Evolutionary conservation across 768 basidiomycete species (phyloP), one percentile per base, ranked within the genome.

Genomic region (Xerocomellus dryophilus): DNA sequence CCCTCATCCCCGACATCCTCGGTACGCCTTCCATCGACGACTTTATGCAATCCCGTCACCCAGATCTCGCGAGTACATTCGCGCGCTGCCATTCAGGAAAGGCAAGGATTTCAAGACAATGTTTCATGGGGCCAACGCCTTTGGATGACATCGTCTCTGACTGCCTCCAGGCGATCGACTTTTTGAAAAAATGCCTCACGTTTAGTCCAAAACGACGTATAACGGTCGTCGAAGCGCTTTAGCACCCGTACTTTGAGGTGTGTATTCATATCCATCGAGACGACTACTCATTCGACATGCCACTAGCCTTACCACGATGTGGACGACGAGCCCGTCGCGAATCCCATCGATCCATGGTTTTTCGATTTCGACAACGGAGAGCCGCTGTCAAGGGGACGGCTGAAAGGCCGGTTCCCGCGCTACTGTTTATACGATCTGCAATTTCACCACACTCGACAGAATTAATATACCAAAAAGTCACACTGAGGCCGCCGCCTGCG

Each of bases 21-120:
- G 95, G 95, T 1, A 91, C 90, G 3, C 86, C 88, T 17, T 84
- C 87, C 9, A 84, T 97, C 65, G 95, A 97, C 63, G 94, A 97
- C 65, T 97, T 69, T 92, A 96, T 60, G 92, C 91, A 7, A 96
- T 96, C 65, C 90, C 85, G 21, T 88, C 90, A 4, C 75, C 80
- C 8, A 71, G 88, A 42, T 84, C 89, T 47, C 80, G 93, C 48
- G 93, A 94, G 66, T 94, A 93, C 63, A 87, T 95, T 53, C 85
- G 93, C 2, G 89, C 93, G 0, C 75, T 96, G 15, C 92, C 92
- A 0, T 94, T 96, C 72, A 77, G 91, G 46, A 90, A 86, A 74
- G 86, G 86, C 65, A 85, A 80, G 65, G 80, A 83, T 42, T 88
- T 96, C 60, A 67, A 73, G 38, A 68, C 76, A 20, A 74, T 94